These are phyloP conservation scores for Pterocarpus macrocarpus DNA, from an alignment of 306 rosid species.

Conservation along the genomic window DNA sequence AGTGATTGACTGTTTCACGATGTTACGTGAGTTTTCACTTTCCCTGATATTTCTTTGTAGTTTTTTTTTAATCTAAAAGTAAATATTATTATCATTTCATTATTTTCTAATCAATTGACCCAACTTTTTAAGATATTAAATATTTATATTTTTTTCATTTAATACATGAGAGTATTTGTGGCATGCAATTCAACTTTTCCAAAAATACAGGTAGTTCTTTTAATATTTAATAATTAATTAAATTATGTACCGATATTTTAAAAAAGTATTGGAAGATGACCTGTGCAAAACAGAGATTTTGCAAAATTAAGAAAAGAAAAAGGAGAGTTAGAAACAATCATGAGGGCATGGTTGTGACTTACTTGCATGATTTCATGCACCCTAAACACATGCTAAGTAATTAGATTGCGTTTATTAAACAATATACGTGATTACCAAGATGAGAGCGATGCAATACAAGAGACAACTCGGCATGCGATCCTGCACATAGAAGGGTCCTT, in stretches of 20 bases:
- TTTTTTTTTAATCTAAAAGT: too few relatives aligned
- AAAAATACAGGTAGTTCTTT: not conserved
- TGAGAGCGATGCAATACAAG: slow-evolving; percentile 36
- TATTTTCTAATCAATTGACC: too few relatives aligned
- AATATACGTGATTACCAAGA: slow-evolving; percentile 43
- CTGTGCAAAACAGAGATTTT: slow-evolving; percentile 2
- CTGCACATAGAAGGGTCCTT: slow-evolving; percentile 64
- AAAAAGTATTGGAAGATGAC: too few relatives aligned
- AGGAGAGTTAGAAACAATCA: slow-evolving; percentile 11
- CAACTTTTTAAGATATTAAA: too few relatives aligned
- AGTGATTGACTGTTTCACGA: not conserved
- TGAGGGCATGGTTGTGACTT: slow-evolving; percentile 40
- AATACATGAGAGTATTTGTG: too few relatives aligned
- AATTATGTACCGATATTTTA: too few relatives aligned
- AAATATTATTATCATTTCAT: too few relatives aligned
- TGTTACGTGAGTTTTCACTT: not conserved
- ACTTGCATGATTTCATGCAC: slow-evolving; percentile 48
- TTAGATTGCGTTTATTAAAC: slow-evolving; percentile 22
- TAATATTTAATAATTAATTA: not conserved
- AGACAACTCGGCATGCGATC: slow-evolving; percentile 67
- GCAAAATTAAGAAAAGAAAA: not conserved
- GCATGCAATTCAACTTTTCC: too few relatives aligned
- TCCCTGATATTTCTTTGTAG: too few relatives aligned
- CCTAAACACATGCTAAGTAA: slow-evolving; percentile 36
- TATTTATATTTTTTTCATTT: too few relatives aligned